phyloP scores from a whole-genome alignment of 805 yeast genomes.

The Myxozyma mucilagina region DNA sequence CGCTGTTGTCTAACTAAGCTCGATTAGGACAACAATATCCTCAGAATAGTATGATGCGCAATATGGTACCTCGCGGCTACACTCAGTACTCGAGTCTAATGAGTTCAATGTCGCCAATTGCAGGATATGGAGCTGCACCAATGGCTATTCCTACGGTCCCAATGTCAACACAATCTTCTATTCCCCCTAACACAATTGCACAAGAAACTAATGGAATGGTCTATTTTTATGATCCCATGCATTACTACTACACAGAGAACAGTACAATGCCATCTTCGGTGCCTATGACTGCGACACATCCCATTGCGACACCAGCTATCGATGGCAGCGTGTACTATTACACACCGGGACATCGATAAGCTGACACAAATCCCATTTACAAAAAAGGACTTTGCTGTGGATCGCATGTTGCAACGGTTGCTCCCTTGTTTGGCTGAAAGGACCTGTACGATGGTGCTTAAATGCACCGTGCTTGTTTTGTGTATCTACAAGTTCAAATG shows the following conservation, averaged over 20 bases:
- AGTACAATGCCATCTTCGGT: no score
- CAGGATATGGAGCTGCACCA: constrained; percentile 3
- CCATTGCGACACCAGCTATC: no score
- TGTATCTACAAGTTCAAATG: no score
- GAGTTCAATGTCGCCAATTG: not conserved
- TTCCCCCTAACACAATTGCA: constrained; percentile 6
- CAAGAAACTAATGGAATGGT: constrained; percentile 30
- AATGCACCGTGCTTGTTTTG: no score
- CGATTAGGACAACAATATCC: not conserved
- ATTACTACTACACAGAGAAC: constrained; percentile 4
- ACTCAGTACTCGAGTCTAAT: not conserved
- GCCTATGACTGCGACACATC: no score
- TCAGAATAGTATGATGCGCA: constrained; percentile 6
- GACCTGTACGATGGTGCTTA: no score
- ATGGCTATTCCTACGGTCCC: constrained; percentile 19
- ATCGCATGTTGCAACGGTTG: no score
- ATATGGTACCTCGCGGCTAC: constrained; percentile 13
- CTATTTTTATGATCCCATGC: constrained; percentile 24
- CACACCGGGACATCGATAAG: no score
- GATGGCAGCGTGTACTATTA: constrained; percentile 2
- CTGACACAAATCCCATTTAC: no score
- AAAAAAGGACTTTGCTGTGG: no score
- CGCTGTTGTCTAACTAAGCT: not conserved
- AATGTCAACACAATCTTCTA: constrained; percentile 20
- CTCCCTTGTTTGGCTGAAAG: no score